Base-by-base conservation (phyloP, 768 basidiomycete genomes). In the Mycena indigotica region DNA sequence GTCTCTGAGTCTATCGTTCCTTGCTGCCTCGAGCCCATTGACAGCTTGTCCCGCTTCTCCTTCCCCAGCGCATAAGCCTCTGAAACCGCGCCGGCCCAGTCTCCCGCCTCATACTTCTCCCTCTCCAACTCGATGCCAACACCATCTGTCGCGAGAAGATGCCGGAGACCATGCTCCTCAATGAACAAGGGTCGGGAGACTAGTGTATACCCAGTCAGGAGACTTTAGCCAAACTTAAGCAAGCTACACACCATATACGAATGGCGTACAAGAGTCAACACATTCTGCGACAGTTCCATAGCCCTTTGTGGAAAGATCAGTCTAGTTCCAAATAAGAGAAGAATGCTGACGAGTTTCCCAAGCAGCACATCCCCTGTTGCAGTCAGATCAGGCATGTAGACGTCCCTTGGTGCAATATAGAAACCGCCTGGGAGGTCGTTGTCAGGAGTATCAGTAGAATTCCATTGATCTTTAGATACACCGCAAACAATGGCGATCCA, bases 401-500 rank as follows among this genome's bases (percentile, higher is more conserved):
- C 84, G 64, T 89, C 84, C 68, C 77, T 79, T 29, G 89, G 89
- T 2, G 89, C 89, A 38, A 91, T 83, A 63, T 81, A 93, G 72
- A 93, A 91, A 17, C 80, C 78, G 12, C 85, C 82, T 0, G 90
- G 90, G 15, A 91, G 68, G 51, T 73, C 75, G 32, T 35, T 35
- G 10, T 8, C 8, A 17, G 8, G 8, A 10, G 68, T 61, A 24
- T 70, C 69, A 15, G 66, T 66, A 17, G 64, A 67, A 28, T 72
- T 74, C 76, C 81, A 80, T 63, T 80, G 79, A 55, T 79, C 81
- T 58, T 85, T 84, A 21, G 86, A 79, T 28, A 88, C 83, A 3
- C 90, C 89, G 64, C 90, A 92, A 5, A 93, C 85, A 50, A 91
- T 76, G 3, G 89, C 89, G 56, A 92, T 89, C 90, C 91, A 92